These are phyloP conservation scores for Eragrostis tef DNA, from an alignment of 202 grass and related monocot genomes.

Conservation along the genomic window DNA sequence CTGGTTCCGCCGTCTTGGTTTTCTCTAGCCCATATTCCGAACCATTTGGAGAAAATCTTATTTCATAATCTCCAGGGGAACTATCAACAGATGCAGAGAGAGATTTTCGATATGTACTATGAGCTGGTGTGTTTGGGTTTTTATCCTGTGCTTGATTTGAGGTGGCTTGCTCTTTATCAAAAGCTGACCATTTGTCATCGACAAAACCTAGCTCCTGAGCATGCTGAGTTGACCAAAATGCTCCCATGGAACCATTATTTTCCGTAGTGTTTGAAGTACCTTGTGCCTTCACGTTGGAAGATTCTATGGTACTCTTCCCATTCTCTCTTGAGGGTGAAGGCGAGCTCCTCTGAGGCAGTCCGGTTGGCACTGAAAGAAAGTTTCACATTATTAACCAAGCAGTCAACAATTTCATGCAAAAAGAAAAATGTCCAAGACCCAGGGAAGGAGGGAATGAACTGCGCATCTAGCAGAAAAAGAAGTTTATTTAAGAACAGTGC, in stretches of 20 bases:
- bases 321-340: slow-evolving; percentile 59
- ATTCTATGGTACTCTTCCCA: slow-evolving; percentile 36
- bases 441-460: slow-evolving; percentile 18
- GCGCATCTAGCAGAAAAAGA: slow-evolving; percentile 25
- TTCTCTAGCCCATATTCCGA: slow-evolving; percentile 67
- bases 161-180: slow-evolving; percentile 58
- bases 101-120: slow-evolving; percentile 43
- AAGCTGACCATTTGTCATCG: slow-evolving; percentile 58
- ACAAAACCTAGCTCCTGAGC: slow-evolving; percentile 66
- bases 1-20: slow-evolving; percentile 53
- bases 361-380: slow-evolving; percentile 54
- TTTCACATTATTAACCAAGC: slow-evolving; percentile 26
- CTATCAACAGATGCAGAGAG: slow-evolving; percentile 58
- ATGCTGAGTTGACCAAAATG: slow-evolving; percentile 97
- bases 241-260: slow-evolving; percentile 55
- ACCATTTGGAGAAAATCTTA: slow-evolving; percentile 81
- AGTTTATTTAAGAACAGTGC: neutral
- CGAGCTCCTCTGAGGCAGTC: slow-evolving; percentile 47
- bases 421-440: slow-evolving; percentile 17
- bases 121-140: slow-evolving; percentile 46
- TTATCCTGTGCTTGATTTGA: slow-evolving; percentile 51
- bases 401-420: neutral
- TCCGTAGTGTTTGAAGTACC: slow-evolving; percentile 48
- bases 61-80: slow-evolving; percentile 73
- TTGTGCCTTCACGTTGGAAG: slow-evolving; percentile 37